Base-by-base conservation (phyloP, 202 grass and related monocot species). In the Carex arenaria region DNA sequence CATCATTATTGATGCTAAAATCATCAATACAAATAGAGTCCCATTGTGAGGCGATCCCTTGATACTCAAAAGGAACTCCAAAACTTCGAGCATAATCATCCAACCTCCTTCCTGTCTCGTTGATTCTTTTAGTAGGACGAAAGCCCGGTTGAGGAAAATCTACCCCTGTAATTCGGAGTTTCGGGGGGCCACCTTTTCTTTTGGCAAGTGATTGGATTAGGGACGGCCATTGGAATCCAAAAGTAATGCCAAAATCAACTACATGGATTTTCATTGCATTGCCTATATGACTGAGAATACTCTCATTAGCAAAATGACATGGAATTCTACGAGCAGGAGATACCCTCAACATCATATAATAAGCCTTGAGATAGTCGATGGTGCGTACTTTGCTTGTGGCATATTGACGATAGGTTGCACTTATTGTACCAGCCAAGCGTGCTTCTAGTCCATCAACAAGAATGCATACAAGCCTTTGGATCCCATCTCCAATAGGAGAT, bases 141-240 rank as follows among this genome's bases (percentile, higher is more conserved):
- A 94, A 91, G 59, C 92, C 92, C 18, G 80, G 63, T 51, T 36
- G 64, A 13, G 87, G 87, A 3, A 89, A 2, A 57, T 94, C 89
- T 61, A 94, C 65, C 32, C 92, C 92, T 26, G 92, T 91, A 20
- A 94, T 89, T 17, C 89, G 85, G 54, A 94, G 79, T 79, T 73
- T 87, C 19, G 80, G 89, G 10, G 87, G 83, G 2, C 87, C 85
- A 42, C 75, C 75, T 86, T 91, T 80, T 45, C 85, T 85, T 31
- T 62, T 80, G 20, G 85, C 68, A 0, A 94, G 69, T 26, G 80
- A 63, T 79, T 91, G 68, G 31, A 94, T 84, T 18, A 91, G 69
- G 38, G 72, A 89, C 52, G 92, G 89, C 92, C 92, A 94, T 67
- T 91, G 92, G 62, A 91, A 94, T n/a, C 92, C 92, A 84, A 85